Base-by-base conservation (phyloP, 2,329 filamentous ascomycete genomes). In the Pseudopyrenochaeta lycopersici region DNA sequence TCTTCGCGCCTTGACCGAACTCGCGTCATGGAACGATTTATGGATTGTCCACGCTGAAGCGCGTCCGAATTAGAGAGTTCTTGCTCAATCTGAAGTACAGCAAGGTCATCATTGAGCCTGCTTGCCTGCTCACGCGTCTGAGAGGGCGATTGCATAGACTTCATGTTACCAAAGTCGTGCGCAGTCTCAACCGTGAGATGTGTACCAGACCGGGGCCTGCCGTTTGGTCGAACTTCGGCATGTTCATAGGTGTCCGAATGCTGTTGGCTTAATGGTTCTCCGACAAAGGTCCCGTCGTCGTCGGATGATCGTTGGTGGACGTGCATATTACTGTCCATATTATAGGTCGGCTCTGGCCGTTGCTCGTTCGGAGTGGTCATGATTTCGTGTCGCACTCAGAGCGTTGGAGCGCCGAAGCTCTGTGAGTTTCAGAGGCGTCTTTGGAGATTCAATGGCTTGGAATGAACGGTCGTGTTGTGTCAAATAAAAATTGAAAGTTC, bases 41-140 rank as follows among this genome's bases (percentile, higher is more conserved):
- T 66, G 1, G 73, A 74, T 18, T 74, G 52, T 11, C 67, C 68
- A 12, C 73, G 69, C 11, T 76, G 68, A 4, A 73, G 61, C 14
- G 72, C 76, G 10, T 75, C 69, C 52, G 80, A 67, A 2, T 82
- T 84, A 1, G 18, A 23, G 10, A 85, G 81, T 49, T 87, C 80
- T 10, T 85, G 81, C 74, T 91, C 88, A 1, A 87, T 84, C 60
- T 88, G 84, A 40, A 90, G 78, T 68, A 90, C 77, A 38, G 84
- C 80, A 46, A 90, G 74, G 54, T 90, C 88, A 72, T 91, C 88
- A 49, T 88, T 84, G 27, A 90, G 75, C 41, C 86, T 80, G 54
- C 81, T 80, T 5, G 84, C 81, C 64, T 87, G 80, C 71, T 89
- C 87, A 33, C 87, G 81, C 14, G 78, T 80, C 52, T 82, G 79